Percentiles rank a stretch among this genome's conserved stretches.
phyloP scores from a whole-genome alignment of 345 rosid species.

The Eucalyptus grandis region DNA sequence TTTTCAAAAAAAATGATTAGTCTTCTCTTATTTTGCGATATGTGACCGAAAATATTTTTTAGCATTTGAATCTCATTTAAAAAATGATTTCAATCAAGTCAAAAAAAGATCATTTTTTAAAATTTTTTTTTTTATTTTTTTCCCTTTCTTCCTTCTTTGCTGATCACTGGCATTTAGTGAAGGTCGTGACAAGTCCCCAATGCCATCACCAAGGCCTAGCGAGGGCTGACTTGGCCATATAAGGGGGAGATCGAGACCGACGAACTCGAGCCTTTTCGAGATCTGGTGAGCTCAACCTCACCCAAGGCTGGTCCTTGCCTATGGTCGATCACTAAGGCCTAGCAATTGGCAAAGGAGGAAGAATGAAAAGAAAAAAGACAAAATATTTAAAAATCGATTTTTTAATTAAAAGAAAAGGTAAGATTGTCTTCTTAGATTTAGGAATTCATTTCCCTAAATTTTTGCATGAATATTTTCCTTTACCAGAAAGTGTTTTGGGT shows the following conservation, averaged over 20 bases:
- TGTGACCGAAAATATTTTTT: no score
- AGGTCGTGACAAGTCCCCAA: fast-evolving
- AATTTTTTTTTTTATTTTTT: no score
- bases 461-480: not conserved
- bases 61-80: fast-evolving
- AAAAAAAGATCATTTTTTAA: no score
- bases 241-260: fast-evolving
- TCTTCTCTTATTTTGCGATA: no score
- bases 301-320: no score
- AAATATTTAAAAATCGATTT: no score
- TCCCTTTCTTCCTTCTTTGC: fast-evolving
- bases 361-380: no score
- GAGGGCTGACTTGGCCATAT: fast-evolving
- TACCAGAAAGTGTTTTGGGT: not conserved
- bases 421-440: no score
- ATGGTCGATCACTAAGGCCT: fast-evolving
- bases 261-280: fast-evolving
- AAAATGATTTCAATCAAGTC: not conserved
- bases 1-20: no score
- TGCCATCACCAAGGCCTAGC: fast-evolving
- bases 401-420: no score
- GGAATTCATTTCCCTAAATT: not conserved
- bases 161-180: fast-evolving
- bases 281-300: not conserved
- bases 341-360: not conserved